Base-by-base conservation (phyloP, 2,329 filamentous ascomycete species). In the Apiospora saccharicola region DNA sequence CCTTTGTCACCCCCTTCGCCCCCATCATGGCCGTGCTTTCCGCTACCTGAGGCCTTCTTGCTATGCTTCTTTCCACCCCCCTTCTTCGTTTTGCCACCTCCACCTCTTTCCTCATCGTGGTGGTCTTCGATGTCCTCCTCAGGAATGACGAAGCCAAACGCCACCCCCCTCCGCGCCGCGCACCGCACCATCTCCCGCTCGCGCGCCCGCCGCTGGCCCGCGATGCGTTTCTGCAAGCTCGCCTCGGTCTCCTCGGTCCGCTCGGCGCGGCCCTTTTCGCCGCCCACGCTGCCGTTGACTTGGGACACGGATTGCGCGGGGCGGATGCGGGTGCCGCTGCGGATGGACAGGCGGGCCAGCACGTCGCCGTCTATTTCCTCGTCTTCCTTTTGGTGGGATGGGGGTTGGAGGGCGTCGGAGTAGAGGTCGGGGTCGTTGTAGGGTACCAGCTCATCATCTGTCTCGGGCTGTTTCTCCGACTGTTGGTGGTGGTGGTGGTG, bases 221-320 rank as follows among this genome's bases (percentile, higher is more conserved):
- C 83, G 16, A 80, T 77, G 34, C 88, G 80, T 79, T 86, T 88
- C 73, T 83, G 80, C 49, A 84, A 77, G 82, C 87, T 86, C 75
- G 87, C 86, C 1, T 85, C 83, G 3, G 85, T 88, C 78, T 90
- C 88, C 22, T 84, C 80, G 8, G 83, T 81, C n/a, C 84, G 82
- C 77, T 90, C 88, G 6, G 86, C 86, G 73, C 84, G 80, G 0
- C 88, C 87, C 72, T 88, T 88, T 74, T 90, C 88, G 1, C 89
- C 88, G 24, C 87, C 85, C 0, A 89, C 83, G 72, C 87, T 88
- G 61, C 86, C 87, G 69, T 90, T 90, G 73, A 90, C 86, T 67
- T 89, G 84, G 12, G 87, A 87, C 1, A 79, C 74, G 2, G 73
- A 73, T 74, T 85, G 82, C 22, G 82, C 75, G 49, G 82, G 82